Percentiles rank a stretch among this genome's conserved stretches.
Conservation (phyloP, 495 filamentous ascomycete genomes). For the Usnea hakonensis region DNA sequence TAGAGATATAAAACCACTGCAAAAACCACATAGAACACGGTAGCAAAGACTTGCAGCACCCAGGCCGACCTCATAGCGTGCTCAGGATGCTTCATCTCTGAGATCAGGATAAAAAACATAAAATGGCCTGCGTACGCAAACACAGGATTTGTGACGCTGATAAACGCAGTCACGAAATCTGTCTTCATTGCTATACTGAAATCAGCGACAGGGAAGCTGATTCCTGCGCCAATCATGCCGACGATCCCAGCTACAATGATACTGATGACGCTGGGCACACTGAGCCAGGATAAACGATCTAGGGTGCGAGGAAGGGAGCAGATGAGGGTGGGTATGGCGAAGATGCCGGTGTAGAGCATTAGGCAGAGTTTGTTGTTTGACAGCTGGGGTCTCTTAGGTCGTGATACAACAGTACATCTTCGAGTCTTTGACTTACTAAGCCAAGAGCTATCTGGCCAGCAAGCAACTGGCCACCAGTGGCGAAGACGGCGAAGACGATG, state of each 20-base stretch:
- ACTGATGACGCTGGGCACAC: slow-evolving; percentile 25
- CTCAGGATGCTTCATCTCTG: slow-evolving; percentile 50
- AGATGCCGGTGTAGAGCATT: slow-evolving; percentile 39
- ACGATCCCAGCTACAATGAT: slow-evolving; percentile 36
- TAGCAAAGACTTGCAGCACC: slow-evolving; percentile 41
- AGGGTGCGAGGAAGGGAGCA: slow-evolving; percentile 26
- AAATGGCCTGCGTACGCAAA: slow-evolving; percentile 38
- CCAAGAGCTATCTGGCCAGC: slow-evolving; percentile 35
- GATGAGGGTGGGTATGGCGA: slow-evolving; percentile 34
- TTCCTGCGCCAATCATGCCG: slow-evolving; percentile 37
- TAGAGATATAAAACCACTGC: slow-evolving; percentile 46
- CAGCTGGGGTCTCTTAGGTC: slow-evolving; percentile 11
- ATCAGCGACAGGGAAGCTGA: slow-evolving; percentile 26
- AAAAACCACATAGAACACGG: slow-evolving; percentile 46
- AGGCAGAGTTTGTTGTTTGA: slow-evolving; percentile 35
- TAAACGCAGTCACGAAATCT: slow-evolving; percentile 33
- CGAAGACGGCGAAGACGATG: slow-evolving; percentile 62
- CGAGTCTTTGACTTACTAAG: not conserved
- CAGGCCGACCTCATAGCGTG: slow-evolving; percentile 49
- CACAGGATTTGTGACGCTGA: slow-evolving; percentile 37
- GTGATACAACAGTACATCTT: not conserved
- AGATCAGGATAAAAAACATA: slow-evolving; percentile 50
- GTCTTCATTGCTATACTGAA: slow-evolving; percentile 23
- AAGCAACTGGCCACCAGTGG: slow-evolving; percentile 35
- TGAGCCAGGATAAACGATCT: slow-evolving; percentile 23